Conservation (phyloP, 2,329 filamentous ascomycete genomes). For the Zalaria sp. region DNA sequence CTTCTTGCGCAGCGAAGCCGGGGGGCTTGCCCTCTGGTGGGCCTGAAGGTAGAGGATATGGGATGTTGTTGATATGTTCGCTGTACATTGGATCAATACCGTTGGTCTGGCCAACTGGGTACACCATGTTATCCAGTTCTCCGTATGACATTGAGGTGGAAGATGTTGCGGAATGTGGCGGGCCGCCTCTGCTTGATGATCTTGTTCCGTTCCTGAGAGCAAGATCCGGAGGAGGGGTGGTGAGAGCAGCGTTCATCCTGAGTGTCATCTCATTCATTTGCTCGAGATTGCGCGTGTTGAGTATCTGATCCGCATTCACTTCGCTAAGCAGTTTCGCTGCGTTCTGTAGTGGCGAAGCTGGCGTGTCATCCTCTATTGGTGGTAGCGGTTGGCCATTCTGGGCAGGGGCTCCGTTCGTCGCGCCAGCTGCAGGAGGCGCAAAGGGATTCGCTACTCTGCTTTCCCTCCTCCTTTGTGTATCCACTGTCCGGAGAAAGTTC, state of each 20-base stretch:
- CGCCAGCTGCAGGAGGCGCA: conserved; percentile 14
- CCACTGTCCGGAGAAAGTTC: conserved; percentile 50
- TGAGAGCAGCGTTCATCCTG: conserved; percentile 39
- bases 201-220: conserved; percentile 30
- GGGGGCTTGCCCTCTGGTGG: conserved; percentile 29
- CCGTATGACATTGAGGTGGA: conserved; percentile 40
- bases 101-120: conserved; percentile 78
- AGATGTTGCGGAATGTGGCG: conserved; percentile 30
- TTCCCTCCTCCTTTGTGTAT: conserved; percentile 49
- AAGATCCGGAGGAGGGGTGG: conserved; percentile 42
- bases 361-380: conserved; percentile 43
- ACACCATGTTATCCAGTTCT: conserved; percentile 62
- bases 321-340: conserved; percentile 52
- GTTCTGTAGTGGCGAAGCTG: conserved; percentile 53
- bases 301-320: conserved; percentile 49
- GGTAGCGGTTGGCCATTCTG: conserved; percentile 1
- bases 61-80: conserved; percentile 88
- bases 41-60: conserved; percentile 64
- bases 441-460: conserved; percentile 35
- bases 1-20: conserved; percentile 29
- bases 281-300: conserved; percentile 50
- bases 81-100: conserved; percentile 91
- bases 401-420: conserved; percentile 20
- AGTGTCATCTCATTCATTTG: conserved; percentile 47
- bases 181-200: conserved; percentile 26